Evolutionary conservation across 495 filamentous ascomycete genomes (phyloP), one percentile per base, ranked within the genome.

Genomic region (Pseudoneurospora amorphoporcata): DNA sequence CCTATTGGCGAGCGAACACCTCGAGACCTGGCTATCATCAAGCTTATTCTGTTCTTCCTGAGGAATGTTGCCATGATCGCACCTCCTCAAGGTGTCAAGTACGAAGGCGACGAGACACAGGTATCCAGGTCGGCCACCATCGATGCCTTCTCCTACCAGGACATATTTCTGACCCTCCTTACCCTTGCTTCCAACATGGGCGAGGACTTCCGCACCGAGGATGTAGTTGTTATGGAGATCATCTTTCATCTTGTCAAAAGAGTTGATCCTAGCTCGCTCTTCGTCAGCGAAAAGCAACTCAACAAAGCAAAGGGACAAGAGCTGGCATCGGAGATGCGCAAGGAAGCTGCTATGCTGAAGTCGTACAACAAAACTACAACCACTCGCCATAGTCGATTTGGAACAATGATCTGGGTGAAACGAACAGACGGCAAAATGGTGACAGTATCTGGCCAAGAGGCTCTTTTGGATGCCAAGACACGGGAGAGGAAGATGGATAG

Each of bases 381-480:
- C 3, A 94, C 94, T 8, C 84, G 96, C 42, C 96, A 99, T 79
- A 96, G 94, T 74, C 87, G 96, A 70, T 99, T 98, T 78, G 96
- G 96, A 2, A 97, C 94, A 16, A 97, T 98, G 91, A 90, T 97
- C 23, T 98, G 96, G 95, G 89, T 99, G 47, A 93, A 98, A 82
- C 86, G 93, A 69, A 91, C 92, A 71, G 92, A 95, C 77, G 87
- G 88, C 8, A 92, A 91, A 75, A 84, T 95, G 68, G 90, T 92
- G 7, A 95, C 94, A 0, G 89, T 99, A 3, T 92, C 93, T 3
- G 96, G 96, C 9, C 96, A 98, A 79, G 89, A 91, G 74, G 89
- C 90, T 17, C 86, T 98, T 70, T 87, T 90, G 32, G 89, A 95
- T 73, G 85, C 87, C n/a, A 88, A 92, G 69, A 84, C 87, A 9